Conservation (phyloP, 1,284 basidiomycete species). For the Cryptococcus neoformans region DNA sequence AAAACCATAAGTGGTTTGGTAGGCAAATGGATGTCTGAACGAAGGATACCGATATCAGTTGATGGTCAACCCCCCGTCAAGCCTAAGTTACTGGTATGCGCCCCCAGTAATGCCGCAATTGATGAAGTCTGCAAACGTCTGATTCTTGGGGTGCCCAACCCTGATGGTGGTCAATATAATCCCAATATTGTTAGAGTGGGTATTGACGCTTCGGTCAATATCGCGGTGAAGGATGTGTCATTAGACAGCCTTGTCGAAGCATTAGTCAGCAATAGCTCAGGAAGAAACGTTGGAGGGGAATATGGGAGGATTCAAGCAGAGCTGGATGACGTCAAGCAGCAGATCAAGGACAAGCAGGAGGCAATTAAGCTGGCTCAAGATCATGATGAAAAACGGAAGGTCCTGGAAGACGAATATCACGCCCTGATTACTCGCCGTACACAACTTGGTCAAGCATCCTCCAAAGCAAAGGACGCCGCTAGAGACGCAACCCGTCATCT, state of each 20-base stretch:
- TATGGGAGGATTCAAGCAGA: slow-evolving; percentile 63
- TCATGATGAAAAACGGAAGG: slow-evolving; percentile 46
- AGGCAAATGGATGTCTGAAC: slow-evolving; percentile 69
- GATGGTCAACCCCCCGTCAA: slow-evolving; percentile 55
- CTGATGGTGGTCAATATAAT: slow-evolving; percentile 57
- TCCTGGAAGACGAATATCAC: slow-evolving; percentile 66
- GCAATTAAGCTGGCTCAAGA: slow-evolving; percentile 51
- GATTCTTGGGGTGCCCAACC: slow-evolving; percentile 68
- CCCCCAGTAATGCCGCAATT: slow-evolving; percentile 97
- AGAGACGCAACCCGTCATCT: slow-evolving; percentile 66
- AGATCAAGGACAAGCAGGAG: slow-evolving; percentile 61
- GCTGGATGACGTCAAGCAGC: slow-evolving; percentile 63
- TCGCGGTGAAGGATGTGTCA: slow-evolving; percentile 80
- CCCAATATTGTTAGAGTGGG: slow-evolving; percentile 90
- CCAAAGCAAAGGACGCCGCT: slow-evolving; percentile 75
- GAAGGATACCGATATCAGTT: slow-evolving; percentile 55
- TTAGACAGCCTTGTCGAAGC: slow-evolving; percentile 82
- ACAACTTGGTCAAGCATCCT: slow-evolving; percentile 64
- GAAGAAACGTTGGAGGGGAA: slow-evolving; percentile 52
- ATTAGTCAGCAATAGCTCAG: slow-evolving; percentile 59
- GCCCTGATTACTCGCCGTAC: slow-evolving; percentile 64
- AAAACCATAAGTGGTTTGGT: slow-evolving; percentile 97
- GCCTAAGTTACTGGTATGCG: slow-evolving; percentile 86
- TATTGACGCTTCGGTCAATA: slow-evolving; percentile 71
- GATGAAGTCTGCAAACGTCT: slow-evolving; percentile 92